Base-by-base conservation (phyloP, 208 protist genomes). In the Acanthamoeba divionensis region DNA sequence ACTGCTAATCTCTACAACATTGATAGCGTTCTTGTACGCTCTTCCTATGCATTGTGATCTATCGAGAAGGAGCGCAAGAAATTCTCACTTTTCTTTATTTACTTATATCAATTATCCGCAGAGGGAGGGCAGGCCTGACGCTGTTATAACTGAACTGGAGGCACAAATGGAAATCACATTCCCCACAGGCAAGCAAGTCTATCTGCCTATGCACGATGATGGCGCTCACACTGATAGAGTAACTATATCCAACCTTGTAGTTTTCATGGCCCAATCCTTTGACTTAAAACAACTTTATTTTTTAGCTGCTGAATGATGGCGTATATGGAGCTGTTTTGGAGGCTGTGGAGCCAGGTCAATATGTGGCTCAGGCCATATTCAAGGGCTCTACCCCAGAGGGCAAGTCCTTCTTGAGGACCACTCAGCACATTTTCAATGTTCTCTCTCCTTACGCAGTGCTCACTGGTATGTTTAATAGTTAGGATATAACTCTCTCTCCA, bases 141-240 rank as follows among this genome's bases (percentile, higher is more conserved):
- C n/a, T n/a, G n/a, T n/a, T n/a, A n/a, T n/a, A n/a, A n/a, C n/a
- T n/a, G n/a, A n/a, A n/a, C n/a, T n/a, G 13, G n/a, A 36, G 15
- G 88, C 73, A 12, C 12, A 67, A 10, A 91, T 92, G 1, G 36
- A 80, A 29, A 26, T 92, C n/a, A 38, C 29, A 18, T 21, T 60
- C 2, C 91, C 90, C 48, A 55, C 66, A 31, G 91, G 90, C 29
- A 21, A 45, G 15, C 29, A 38, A 26, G 24, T 48, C 41, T 31
- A 50, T 0, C 44, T 93, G 63, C 33, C 36, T 45, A 94, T 93
- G 91, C 57, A 47, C 55, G 91, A 93, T 36, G 92, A 94, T 67
- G 92, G 92, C 66, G 12, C 82, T 8, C 60, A 92, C 31, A n/a
- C 31, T 29, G 91, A 91, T 50, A n/a, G 38, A 24, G 21, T 18